These are phyloP conservation scores for Eutrema salsugineum DNA, from an alignment of 441 rosid genomes.

Conservation along the genomic window DNA sequence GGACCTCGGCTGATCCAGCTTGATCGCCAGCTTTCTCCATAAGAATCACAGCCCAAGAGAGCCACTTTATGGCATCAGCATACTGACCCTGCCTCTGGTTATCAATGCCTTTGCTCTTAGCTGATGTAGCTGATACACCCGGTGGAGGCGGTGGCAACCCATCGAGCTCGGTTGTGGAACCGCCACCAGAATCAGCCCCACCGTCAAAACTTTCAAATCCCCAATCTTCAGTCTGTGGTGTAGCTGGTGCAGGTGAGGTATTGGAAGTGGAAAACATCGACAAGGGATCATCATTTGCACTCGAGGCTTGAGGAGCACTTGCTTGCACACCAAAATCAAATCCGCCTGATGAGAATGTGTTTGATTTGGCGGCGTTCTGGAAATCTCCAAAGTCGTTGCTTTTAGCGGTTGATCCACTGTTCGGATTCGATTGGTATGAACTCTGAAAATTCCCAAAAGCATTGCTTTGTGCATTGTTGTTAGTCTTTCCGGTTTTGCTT, in stretches of 20 bases:
- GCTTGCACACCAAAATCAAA: conserved; percentile 58
- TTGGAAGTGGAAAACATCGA: conserved; percentile 52
- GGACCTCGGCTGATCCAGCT: conserved; percentile 52
- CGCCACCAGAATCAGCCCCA: conserved; percentile 49
- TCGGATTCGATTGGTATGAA: conserved; percentile 42
- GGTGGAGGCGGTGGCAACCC: conserved; percentile 96
- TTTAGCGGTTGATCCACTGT: conserved; percentile 27
- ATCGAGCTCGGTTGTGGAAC: conserved; percentile 87
- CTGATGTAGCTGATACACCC: conserved; percentile 68
- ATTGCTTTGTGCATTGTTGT: conserved; percentile 30
- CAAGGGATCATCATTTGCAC: conserved; percentile 49
- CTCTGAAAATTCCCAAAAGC: conserved; percentile 60
- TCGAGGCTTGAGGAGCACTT: conserved; percentile 37
- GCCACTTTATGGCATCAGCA: conserved; percentile 99
- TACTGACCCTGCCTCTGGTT: conserved; percentile 90
- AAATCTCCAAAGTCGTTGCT: conserved; percentile 56
- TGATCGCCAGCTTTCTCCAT: conserved; percentile 64
- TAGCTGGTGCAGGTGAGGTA: conserved; percentile 34
- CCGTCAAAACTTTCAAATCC: conserved; percentile 73
- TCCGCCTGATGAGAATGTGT: conserved; percentile 44
- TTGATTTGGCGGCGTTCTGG: conserved; percentile 39
- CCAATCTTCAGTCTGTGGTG: conserved; percentile 68
- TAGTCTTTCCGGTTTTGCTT: conserved; percentile 40
- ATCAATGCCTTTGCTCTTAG: conserved; percentile 84
- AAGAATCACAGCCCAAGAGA: conserved; percentile 93